A percentile compares a stretch with the other conserved stretches of the same genome.
phyloP scores from a whole-genome alignment of 1,284 basidiomycete species.

The Schizopora paradoxa region DNA sequence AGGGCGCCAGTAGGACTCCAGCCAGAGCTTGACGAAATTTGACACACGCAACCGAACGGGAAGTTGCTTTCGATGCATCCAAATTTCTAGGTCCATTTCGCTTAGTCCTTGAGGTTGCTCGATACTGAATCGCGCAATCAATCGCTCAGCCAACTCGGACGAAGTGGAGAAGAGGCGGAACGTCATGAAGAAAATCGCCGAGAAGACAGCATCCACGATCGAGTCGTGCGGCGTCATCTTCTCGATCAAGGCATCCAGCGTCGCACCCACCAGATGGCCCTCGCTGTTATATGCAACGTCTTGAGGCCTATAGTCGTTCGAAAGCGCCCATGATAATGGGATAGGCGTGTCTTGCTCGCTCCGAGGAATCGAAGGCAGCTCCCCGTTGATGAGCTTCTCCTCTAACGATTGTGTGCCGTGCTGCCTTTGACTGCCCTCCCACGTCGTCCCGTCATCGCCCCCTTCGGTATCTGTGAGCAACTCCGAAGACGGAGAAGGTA shows the following conservation, averaged over 20 bases:
- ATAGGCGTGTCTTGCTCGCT: conserved; percentile 34
- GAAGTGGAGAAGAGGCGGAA: conserved; percentile 93
- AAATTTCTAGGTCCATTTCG: conserved; percentile 62
- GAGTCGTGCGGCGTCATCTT: conserved; percentile 96
- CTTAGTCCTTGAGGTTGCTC: conserved; percentile 52
- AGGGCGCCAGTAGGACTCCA: conserved; percentile 85
- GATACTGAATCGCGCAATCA: conserved; percentile 82
- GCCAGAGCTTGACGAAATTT: conserved; percentile 91
- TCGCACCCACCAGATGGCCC: conserved; percentile 87
- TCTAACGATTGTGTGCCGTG: conserved; percentile 42
- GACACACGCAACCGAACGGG: conserved; percentile 87
- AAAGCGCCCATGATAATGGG: conserved; percentile 50
- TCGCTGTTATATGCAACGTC: conserved; percentile 91
- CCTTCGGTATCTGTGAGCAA: conserved; percentile 34
- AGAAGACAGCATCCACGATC: conserved; percentile 80
- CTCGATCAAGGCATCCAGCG: conserved; percentile 83
- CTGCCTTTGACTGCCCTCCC: conserved; percentile 44
- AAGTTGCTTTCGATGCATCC: conserved; percentile 82
- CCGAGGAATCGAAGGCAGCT: conserved; percentile 43
- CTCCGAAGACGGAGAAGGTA: conserved; percentile 46
- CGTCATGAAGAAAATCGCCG: conserved; percentile 89
- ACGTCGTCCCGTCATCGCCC: conserved; percentile 45
- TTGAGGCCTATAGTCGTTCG: conserved; percentile 67
- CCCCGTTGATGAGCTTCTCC: conserved; percentile 50
- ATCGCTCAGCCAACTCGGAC: conserved; percentile 63